Evolutionary conservation across 2,329 filamentous ascomycete genomes (phyloP).

Genomic region (Coniochaeta prunicola): DNA sequence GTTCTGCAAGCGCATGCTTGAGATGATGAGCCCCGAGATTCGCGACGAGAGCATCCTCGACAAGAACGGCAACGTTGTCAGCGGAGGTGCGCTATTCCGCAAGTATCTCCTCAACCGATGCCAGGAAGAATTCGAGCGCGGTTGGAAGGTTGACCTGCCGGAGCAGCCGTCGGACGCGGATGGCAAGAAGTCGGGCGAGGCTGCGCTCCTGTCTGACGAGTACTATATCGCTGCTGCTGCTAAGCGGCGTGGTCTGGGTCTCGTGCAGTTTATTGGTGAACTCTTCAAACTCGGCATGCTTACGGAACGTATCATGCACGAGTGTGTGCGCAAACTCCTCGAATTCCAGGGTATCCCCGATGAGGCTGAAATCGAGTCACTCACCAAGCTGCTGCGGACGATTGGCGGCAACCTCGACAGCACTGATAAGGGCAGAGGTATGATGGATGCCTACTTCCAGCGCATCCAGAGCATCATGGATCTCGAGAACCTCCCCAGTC

Average conservation of each 20-base stretch:
- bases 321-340: slow-evolving; percentile 94
- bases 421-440: slow-evolving; percentile 71
- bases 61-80: slow-evolving; percentile 80
- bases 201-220: slow-evolving; percentile 83
- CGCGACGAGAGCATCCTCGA: slow-evolving; percentile 93
- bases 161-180: slow-evolving; percentile 53
- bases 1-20: slow-evolving; percentile 96
- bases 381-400: slow-evolving; percentile 86
- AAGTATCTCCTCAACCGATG: slow-evolving; percentile 98
- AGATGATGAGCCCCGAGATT: slow-evolving; percentile 90
- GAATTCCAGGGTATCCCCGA: slow-evolving; percentile 92
- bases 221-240: slow-evolving; percentile 92
- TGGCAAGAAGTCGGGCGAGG: slow-evolving; percentile 61
- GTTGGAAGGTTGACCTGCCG: slow-evolving; percentile 87
- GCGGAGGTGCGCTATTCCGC: slow-evolving; percentile 89
- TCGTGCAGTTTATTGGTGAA: slow-evolving; percentile 98
- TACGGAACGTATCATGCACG: slow-evolving; percentile 98
- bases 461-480: slow-evolving; percentile 80
- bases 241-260: slow-evolving; percentile 93
- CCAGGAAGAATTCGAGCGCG: slow-evolving; percentile 97
- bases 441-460: slow-evolving; percentile 92
- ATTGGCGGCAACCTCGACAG: slow-evolving; percentile 83
- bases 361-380: slow-evolving; percentile 91
- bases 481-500: slow-evolving; percentile 72
- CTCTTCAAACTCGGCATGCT: slow-evolving; percentile 98